Evolutionary conservation across 257 asterid species (phyloP), one percentile per base, ranked within the genome.

Genomic region (Ballota nigra): DNA sequence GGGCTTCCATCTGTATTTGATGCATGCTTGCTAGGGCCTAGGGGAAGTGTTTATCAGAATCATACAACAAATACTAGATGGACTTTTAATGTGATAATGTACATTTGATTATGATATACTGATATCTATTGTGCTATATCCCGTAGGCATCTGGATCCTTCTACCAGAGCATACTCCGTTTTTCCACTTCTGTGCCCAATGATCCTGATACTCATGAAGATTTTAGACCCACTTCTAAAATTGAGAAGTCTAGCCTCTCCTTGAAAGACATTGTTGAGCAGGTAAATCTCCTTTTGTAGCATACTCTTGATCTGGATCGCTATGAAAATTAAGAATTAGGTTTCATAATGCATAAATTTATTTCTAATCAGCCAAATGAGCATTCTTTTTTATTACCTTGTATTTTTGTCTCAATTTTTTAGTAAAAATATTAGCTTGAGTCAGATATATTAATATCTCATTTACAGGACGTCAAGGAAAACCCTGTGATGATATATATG

Each of bases 401-500:
- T 41, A 45, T 10, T 68, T 26, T 8, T 41, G 6, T 4, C 7
- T 18, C 23, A 4, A 8, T 59, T 62, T 75, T 58, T 49, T 24
- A 1, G 3, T 51, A 34, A 16, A 67, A 11, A 11, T 29, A 22
- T 75, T 66, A 53, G 62, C 51, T 65, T 28, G 38, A 47, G 28
- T 80, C 34, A 85, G 28, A 34, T 64, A 51, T 51, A 41, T 64
- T 33, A 33, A 33, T 33, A 33, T 47, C 51, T 55, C 78, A 43
- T 63, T 70, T 86, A 26, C 85, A 94, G 97, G 97, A 94, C 78
- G 83, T 94, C 55, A 94, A 89, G 75, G 99, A 88, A 78, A 88
- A 91, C 77, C 96, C 96, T 33, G 96, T 94, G 69, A 89, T 94
- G 97, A 82, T 94, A 77, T 91, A 94, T 89, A 94, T 94, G 99